phyloP scores from a whole-genome alignment of 139 green algal species.

The Asterochloris erici region DNA sequence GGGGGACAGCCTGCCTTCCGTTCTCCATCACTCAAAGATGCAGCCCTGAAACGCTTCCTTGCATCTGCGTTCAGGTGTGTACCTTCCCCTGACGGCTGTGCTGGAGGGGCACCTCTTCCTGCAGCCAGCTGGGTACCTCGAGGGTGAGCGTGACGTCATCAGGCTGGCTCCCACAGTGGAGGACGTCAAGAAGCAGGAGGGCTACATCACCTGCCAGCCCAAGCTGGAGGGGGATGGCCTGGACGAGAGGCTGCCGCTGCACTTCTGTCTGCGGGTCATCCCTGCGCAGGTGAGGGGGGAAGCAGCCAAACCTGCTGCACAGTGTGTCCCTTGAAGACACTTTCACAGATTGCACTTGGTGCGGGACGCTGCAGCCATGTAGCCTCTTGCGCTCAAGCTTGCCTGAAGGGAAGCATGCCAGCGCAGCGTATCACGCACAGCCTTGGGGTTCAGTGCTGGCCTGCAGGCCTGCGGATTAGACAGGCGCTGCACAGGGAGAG shows the following conservation, averaged over 20 bases:
- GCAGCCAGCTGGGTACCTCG: conserved; percentile 41
- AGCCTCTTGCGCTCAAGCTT: too few relatives aligned
- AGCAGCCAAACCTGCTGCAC: too few relatives aligned
- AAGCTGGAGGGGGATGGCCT: neutral
- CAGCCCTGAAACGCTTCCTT: neutral
- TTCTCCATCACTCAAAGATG: neutral
- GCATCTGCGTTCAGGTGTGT: conserved; percentile 42
- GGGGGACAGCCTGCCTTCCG: neutral
- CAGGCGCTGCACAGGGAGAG: too few relatives aligned
- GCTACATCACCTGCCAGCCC: conserved; percentile 56
- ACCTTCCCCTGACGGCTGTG: conserved; percentile 67
- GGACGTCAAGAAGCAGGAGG: conserved; percentile 53
- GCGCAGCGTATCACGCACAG: too few relatives aligned
- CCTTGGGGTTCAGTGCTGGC: too few relatives aligned
- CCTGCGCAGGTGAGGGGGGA: conserved; percentile 29
- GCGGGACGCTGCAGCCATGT: too few relatives aligned
- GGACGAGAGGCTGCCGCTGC: conserved; percentile 24
- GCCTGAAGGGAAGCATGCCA: too few relatives aligned
- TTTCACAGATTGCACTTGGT: too few relatives aligned
- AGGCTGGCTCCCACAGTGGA: conserved; percentile 43
- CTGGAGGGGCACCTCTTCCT: conserved; percentile 69
- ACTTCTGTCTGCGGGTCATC: conserved; percentile 39
- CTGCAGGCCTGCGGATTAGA: too few relatives aligned
- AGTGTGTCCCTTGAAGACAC: too few relatives aligned
- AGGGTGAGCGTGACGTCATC: conserved; percentile 68